Evolutionary conservation across 208 protist species (phyloP).

Genomic region (Trypanosoma boissoni): DNA sequence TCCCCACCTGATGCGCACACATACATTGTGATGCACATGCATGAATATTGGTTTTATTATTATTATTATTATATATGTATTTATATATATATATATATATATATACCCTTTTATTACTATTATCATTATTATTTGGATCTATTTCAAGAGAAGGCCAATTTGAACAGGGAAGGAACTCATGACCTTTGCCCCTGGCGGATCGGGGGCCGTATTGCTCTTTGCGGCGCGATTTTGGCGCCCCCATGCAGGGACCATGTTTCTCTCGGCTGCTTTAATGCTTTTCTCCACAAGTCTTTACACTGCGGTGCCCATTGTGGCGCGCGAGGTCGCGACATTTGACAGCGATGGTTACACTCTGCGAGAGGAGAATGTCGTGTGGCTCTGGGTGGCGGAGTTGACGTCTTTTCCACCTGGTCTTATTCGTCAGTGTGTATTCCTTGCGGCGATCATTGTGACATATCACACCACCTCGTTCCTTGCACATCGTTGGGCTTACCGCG

Average conservation of each 20-base stretch:
- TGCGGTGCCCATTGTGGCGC: constrained; percentile 36
- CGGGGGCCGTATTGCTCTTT: constrained; percentile 30
- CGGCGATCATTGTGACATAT: constrained; percentile 31
- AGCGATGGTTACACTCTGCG: neutral
- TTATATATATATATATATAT: neutral
- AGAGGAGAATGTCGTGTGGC: neutral
- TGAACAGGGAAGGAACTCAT: no score
- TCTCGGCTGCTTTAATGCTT: constrained; percentile 38
- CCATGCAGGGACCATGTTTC: constrained; percentile 29
- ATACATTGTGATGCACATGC: neutral
- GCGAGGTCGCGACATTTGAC: constrained; percentile 48
- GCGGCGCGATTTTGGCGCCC: constrained; percentile 35
- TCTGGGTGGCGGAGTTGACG: neutral
- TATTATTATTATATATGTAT: neutral
- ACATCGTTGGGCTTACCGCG: constrained; percentile 47
- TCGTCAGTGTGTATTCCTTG: constrained; percentile 42
- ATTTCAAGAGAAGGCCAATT: no score
- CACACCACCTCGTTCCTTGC: constrained; percentile 45
- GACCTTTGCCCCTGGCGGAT: neutral
- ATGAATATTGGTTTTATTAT: constrained; percentile 11
- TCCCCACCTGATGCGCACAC: no score
- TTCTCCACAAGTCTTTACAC: constrained; percentile 39
- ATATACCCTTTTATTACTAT: neutral
- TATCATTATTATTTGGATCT: no score
- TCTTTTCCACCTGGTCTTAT: constrained; percentile 32